Evolutionary conservation across 495 filamentous ascomycete genomes (phyloP).

Genomic region (Collariella sp.): DNA sequence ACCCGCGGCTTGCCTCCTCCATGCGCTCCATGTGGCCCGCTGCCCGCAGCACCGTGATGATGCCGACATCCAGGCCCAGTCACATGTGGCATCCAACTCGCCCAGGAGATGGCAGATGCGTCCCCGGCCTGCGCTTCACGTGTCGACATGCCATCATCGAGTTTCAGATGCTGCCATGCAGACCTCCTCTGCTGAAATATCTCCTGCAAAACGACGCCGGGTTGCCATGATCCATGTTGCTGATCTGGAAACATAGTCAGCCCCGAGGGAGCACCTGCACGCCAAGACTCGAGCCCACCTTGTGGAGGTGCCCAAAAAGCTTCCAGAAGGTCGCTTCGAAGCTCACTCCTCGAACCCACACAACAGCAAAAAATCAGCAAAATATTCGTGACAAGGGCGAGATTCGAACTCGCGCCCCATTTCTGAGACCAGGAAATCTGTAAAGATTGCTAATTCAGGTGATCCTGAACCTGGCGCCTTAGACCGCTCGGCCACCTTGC

Average conservation of each 20-base stretch:
- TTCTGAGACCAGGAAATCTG: conserved; percentile 11
- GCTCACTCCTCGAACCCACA: not conserved
- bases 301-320: not conserved
- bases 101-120: not conserved
- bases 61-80: too few relatives aligned
- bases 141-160: too few relatives aligned
- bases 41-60: too few relatives aligned
- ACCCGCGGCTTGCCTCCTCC: too few relatives aligned
- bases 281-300: not conserved
- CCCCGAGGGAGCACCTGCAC: conserved; percentile 1
- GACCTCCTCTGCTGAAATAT: too few relatives aligned
- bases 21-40: too few relatives aligned
- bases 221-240: too few relatives aligned
- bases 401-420: conserved; percentile 14
- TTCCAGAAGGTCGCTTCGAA: conserved; percentile 6
- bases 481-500: conserved; percentile 12
- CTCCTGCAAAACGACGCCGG: too few relatives aligned
- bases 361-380: not conserved
- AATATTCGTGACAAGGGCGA: conserved; percentile 10
- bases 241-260: too few relatives aligned
- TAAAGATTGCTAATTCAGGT: conserved; percentile 8
- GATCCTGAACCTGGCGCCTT: conserved; percentile 13
- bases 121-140: not conserved
- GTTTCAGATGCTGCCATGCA: too few relatives aligned
- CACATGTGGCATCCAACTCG: too few relatives aligned